Evolutionary conservation across 805 yeast species (phyloP), one percentile per base, ranked within the genome.

Genomic region (Komagataella ulmi): DNA sequence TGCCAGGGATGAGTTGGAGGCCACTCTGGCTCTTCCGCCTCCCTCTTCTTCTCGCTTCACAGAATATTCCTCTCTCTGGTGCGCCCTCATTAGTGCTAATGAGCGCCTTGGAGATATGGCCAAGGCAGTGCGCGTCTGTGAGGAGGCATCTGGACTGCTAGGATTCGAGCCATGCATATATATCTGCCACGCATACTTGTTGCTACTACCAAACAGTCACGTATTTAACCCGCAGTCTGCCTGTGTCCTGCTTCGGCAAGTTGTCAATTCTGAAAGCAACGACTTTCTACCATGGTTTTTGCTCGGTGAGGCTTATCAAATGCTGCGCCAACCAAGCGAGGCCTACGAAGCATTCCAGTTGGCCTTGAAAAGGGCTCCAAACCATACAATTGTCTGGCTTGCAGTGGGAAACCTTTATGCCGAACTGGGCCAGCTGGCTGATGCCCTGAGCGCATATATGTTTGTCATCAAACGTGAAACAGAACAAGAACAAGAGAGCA

Each of bases 371-470:
- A 71, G 77, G 47, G 79, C 80, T 0, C 73, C 79, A 17, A 63
- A 66, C 14, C 72, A 74, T 12, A 79, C 85, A n/a, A 66, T 79
- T 49, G 76, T 83, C 2, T 82, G 88, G 89, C 64, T 82, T 40
- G 79, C 83, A 0, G 79, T 81, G 24, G 89, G 86, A 3, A 72
- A 77, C 10, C 66, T 83, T 49, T 81, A 81, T 58, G 62, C 82
- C 52, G 73, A 73, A 54, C 65, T 80, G 56, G 77, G 76, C 48
- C 88, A 82, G 61, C 61, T 82, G 21, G 76, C 80, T 3, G 88
- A 82, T 58, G 81, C 88, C 0, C 65, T 82, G 50, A 80, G 82
- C 5, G 86, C 87, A 2, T 82, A 79, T 59, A 76, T 85, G 0
- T 85, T 81, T 60, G 86, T 85, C 2, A 72, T 81, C 17, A 67